Conservation (phyloP, 73 alveolate genomes). For the Paramecium caudatum region DNA sequence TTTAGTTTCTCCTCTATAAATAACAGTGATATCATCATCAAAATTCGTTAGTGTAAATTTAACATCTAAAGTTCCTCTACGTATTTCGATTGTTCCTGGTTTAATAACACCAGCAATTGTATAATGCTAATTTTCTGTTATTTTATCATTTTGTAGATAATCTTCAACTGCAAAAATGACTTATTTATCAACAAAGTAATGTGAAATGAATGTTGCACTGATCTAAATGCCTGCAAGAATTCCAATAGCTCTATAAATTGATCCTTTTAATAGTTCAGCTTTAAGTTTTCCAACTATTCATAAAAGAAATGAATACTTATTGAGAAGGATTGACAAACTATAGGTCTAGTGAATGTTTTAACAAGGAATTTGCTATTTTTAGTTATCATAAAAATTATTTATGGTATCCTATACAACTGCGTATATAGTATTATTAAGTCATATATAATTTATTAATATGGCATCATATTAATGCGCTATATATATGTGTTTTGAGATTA, state of each 20-base stretch:
- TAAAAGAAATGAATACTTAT: background rate
- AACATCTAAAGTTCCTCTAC: conserved; percentile 62
- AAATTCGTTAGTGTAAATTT: conserved; percentile 71
- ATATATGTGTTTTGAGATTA: background rate
- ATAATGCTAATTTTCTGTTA: conserved; percentile 54
- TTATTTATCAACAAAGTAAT: conserved; percentile 62
- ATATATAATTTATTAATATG: background rate
- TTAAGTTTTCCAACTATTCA: background rate
- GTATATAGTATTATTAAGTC: too few relatives aligned
- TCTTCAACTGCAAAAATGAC: conserved; percentile 74
- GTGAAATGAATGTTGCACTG: conserved; percentile 62
- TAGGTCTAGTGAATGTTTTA: conserved; percentile 9
- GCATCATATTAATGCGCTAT: conserved; percentile 26
- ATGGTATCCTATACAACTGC: conserved; percentile 25
- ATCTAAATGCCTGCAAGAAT: conserved; percentile 69
- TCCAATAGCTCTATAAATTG: conserved; percentile 73
- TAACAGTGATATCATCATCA: conserved; percentile 69
- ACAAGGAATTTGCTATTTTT: background rate
- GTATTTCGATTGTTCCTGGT: conserved; percentile 62
- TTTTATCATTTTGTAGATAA: conserved; percentile 56
- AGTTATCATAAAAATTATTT: conserved; percentile 35
- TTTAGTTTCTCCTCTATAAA: conserved; percentile 72
- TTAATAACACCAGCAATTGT: conserved; percentile 67
- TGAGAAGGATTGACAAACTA: conserved; percentile 3
- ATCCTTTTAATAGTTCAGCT: conserved; percentile 52